These are phyloP conservation scores for Pseudonitzschia pungens DNA, from an alignment of 108 stramenopile species.

Conservation along the genomic window DNA sequence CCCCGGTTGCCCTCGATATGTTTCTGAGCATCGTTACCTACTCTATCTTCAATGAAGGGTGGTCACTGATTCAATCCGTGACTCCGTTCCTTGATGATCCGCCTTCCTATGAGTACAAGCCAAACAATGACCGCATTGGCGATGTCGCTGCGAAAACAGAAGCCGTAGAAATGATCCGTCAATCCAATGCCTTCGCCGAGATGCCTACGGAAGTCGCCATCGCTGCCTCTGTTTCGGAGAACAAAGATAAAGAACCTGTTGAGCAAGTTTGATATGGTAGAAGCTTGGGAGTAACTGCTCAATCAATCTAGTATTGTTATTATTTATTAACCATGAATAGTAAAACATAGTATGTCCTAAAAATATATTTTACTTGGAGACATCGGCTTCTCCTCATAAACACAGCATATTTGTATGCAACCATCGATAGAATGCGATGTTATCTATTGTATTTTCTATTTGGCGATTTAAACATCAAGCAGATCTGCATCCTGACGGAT, in stretches of 20 bases:
- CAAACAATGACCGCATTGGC: conserved; percentile 38
- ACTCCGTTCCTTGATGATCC: conserved; percentile 78
- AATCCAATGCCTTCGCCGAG: conserved; percentile 48
- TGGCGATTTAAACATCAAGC: conserved; percentile 33
- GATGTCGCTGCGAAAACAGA: conserved; percentile 71
- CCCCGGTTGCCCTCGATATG: conserved; percentile 71
- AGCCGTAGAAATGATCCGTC: conserved; percentile 67
- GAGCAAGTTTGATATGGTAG: neutral
- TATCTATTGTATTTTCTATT: neutral
- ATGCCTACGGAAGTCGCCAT: conserved; percentile 42
- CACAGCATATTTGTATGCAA: neutral
- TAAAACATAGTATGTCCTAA: neutral
- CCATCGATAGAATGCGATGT: neutral
- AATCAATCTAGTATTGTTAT: neutral
- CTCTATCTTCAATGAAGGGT: conserved; percentile 43
- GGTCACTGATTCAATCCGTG: conserved; percentile 68
- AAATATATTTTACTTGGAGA: neutral
- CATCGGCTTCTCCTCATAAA: neutral
- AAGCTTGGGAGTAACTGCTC: neutral
- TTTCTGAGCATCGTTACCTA: conserved; percentile 56
- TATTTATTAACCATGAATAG: neutral
- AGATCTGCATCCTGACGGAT: conserved; percentile 29
- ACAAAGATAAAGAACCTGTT: neutral
- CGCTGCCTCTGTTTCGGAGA: neutral
- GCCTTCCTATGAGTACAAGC: conserved; percentile 65